Conservation (phyloP, 352 stramenopile species). For the Pythium rhizo-oryzae region DNA sequence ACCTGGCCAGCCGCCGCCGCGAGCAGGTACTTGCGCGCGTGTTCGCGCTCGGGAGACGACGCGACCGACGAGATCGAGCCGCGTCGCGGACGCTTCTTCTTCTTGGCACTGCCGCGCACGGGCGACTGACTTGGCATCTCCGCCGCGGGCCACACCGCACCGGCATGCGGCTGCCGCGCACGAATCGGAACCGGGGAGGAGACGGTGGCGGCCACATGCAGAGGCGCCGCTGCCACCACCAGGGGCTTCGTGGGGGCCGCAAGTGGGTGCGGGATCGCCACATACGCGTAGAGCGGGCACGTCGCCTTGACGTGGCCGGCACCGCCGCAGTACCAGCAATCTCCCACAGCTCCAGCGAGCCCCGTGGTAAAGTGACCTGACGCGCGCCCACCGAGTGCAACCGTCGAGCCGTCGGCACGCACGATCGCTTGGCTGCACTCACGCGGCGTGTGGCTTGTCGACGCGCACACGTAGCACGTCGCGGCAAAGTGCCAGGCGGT, state of each 20-base stretch:
- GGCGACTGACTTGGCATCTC: constrained; percentile 19
- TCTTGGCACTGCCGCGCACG: constrained; percentile 39
- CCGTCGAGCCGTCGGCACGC: constrained; percentile 20
- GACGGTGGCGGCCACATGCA: background rate
- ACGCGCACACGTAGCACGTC: constrained; percentile 70
- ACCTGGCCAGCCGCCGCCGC: constrained; percentile 14
- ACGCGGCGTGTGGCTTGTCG: constrained; percentile 52
- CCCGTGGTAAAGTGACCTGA: background rate
- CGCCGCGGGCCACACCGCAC: constrained; percentile 14
- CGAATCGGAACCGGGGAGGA: constrained; percentile 23
- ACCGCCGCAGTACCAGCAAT: constrained; percentile 84
- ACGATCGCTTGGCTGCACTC: constrained; percentile 48
- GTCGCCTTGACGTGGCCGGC: constrained; percentile 76
- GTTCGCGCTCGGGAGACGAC: constrained; percentile 35
- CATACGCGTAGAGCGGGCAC: constrained; percentile 55
- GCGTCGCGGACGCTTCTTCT: constrained; percentile 68
- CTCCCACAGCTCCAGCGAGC: constrained; percentile 28
- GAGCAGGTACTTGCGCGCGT: constrained; percentile 29
- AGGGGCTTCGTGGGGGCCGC: background rate
- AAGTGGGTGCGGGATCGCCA: constrained; percentile 17
- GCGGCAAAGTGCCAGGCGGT: constrained; percentile 50
- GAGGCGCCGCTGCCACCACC: background rate
- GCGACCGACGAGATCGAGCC: constrained; percentile 40
- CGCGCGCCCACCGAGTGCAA: constrained; percentile 5
- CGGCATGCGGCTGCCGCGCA: background rate